phyloP scores from a whole-genome alignment of 2,329 filamentous ascomycete genomes.

The Penicillium janthinellum region DNA sequence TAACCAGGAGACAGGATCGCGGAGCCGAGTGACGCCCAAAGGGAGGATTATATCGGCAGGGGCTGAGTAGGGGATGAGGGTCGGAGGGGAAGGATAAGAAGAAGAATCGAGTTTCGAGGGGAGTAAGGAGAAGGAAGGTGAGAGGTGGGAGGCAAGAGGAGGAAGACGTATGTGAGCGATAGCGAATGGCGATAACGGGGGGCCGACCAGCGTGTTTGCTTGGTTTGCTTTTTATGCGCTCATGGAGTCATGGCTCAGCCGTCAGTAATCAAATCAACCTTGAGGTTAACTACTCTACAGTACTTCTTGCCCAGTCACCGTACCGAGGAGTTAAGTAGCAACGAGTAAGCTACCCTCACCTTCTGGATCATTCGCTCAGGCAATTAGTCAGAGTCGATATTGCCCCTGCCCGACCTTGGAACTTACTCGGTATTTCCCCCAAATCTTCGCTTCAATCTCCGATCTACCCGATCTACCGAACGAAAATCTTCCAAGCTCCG shows the following conservation, averaged over 20 bases:
- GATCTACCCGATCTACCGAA: neutral
- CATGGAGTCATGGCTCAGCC: neutral
- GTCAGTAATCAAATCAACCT: neutral
- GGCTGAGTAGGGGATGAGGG: conserved; percentile 6
- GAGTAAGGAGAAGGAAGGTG: conserved; percentile 8
- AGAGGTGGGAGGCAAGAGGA: conserved; percentile 8
- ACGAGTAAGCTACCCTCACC: neutral
- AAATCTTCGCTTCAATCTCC: neutral
- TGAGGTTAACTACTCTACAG: neutral
- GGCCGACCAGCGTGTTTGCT: conserved; percentile 22
- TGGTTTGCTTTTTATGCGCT: conserved; percentile 16
- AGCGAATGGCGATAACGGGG: conserved; percentile 22
- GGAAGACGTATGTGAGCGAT: neutral
- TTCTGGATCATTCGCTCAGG: neutral
- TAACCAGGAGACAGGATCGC: conserved; percentile 3
- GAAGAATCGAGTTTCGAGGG: conserved; percentile 3
- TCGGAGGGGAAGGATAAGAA: conserved; percentile 7
- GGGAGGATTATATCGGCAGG: conserved; percentile 1
- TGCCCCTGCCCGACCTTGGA: neutral
- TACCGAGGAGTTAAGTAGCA: neutral
- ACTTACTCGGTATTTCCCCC: neutral
- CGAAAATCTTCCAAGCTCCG: neutral
- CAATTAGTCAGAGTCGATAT: conserved; percentile 1
- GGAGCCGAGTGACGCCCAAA: neutral
- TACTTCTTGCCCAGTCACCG: neutral